Conservation (phyloP, 805 yeast genomes). For the Saturnispora quitensis region DNA sequence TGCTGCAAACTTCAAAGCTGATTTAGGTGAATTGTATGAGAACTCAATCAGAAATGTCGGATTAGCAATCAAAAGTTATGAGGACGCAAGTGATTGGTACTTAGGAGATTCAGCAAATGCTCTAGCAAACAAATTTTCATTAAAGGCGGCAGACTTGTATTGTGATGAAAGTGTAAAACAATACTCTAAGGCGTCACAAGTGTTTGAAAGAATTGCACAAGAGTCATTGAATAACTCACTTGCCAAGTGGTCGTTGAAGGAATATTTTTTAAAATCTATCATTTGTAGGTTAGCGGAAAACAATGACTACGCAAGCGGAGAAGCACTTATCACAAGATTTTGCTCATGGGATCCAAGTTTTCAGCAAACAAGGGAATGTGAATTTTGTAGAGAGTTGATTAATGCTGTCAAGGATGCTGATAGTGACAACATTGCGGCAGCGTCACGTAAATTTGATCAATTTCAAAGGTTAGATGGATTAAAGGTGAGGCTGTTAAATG, state of each 20-base stretch:
- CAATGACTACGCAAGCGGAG: constrained; percentile 81
- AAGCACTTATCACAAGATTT: constrained; percentile 56
- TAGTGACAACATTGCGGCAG: constrained; percentile 61
- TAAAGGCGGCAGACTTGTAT: constrained; percentile 83
- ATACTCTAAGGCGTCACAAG: constrained; percentile 64
- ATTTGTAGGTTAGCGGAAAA: constrained; percentile 69
- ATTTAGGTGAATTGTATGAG: constrained; percentile 82
- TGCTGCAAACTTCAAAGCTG: constrained; percentile 90
- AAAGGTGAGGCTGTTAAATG: constrained; percentile 75
- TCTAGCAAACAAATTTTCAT: constrained; percentile 73
- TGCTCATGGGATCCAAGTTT: constrained; percentile 68
- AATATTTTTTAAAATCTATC: constrained; percentile 76
- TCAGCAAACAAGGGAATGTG: constrained; percentile 65
- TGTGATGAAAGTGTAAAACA: constrained; percentile 57
- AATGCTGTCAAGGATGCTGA: constrained; percentile 77
- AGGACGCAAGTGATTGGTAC: constrained; percentile 95
- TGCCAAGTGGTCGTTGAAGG: constrained; percentile 88
- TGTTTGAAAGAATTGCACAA: constrained; percentile 71
- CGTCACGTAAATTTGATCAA: constrained; percentile 77
- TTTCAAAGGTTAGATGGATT: constrained; percentile 83
- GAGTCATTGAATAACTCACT: constrained; percentile 64
- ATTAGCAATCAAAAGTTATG: constrained; percentile 70
- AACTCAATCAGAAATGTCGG: constrained; percentile 55
- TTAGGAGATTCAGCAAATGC: constrained; percentile 90
- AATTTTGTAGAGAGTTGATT: constrained; percentile 54